Evolutionary conservation across 768 basidiomycete genomes (phyloP).

Genomic region (Cyclocybe aegerita): DNA sequence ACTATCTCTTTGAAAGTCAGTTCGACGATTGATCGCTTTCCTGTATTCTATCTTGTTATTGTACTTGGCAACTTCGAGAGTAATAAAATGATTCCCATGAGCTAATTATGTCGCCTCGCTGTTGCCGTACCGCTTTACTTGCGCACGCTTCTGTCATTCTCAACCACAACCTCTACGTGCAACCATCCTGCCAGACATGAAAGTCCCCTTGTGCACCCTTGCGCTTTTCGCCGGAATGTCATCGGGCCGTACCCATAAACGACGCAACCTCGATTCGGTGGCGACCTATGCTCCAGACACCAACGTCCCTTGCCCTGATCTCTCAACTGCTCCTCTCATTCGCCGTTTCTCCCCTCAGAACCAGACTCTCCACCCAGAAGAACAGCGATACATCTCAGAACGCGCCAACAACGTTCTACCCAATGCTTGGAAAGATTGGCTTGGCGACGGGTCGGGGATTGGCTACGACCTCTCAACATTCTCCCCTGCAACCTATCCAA

Average conservation of each 20-base stretch:
- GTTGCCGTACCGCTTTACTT: neutral
- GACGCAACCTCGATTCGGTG: slow-evolving; percentile 5
- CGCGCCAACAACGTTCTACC: slow-evolving; percentile 42
- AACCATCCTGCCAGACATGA: too few relatives aligned
- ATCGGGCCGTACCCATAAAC: too few relatives aligned
- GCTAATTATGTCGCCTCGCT: neutral
- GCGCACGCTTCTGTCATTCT: too few relatives aligned
- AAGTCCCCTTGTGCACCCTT: too few relatives aligned
- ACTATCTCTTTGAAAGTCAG: slow-evolving; percentile 80
- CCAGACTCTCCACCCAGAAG: slow-evolving; percentile 50
- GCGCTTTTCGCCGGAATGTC: too few relatives aligned
- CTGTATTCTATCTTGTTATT: neutral
- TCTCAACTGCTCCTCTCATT: slow-evolving; percentile 45
- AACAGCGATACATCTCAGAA: slow-evolving; percentile 44
- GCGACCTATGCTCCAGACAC: slow-evolving; percentile 51
- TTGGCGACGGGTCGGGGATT: slow-evolving; percentile 50
- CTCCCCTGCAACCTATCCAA: slow-evolving; percentile 38
- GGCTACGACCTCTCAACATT: slow-evolving; percentile 52
- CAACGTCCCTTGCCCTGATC: slow-evolving; percentile 51
- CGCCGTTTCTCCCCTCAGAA: slow-evolving; percentile 50
- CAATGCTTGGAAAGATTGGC: slow-evolving; percentile 57
- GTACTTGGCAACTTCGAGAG: neutral
- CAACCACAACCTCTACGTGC: too few relatives aligned
- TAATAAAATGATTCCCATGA: neutral
- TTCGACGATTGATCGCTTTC: slow-evolving; percentile 42